A percentile compares a stretch with the other conserved stretches of the same genome.
These are phyloP conservation scores for Neurospora hispaniola DNA, from an alignment of 495 filamentous ascomycete genomes.

Conservation along the genomic window DNA sequence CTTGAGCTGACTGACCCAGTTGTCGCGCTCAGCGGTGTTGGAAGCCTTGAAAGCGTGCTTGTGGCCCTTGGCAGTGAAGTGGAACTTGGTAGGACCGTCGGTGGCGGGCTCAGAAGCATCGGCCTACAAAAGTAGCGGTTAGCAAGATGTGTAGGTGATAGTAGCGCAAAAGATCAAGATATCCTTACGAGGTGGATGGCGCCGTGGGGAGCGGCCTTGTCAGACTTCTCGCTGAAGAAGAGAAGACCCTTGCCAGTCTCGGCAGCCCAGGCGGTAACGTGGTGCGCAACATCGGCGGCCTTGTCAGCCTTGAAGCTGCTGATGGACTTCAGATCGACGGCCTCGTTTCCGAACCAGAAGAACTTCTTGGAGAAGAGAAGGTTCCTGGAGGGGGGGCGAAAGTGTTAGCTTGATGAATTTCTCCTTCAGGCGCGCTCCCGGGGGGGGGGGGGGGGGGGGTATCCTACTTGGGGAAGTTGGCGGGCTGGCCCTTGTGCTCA, in stretches of 20 bases:
- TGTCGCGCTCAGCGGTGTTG: slow-evolving; percentile 67
- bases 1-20: slow-evolving; percentile 75
- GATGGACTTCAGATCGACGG: slow-evolving; percentile 66
- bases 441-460: neutral
- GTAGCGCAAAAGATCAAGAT: neutral
- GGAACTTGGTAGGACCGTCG: slow-evolving; percentile 68
- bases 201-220: slow-evolving; percentile 69
- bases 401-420: slow-evolving; percentile 9
- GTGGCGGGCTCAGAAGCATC: slow-evolving; percentile 72
- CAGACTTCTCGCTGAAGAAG: slow-evolving; percentile 76
- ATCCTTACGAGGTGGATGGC: slow-evolving; percentile 72
- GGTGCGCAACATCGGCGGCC: slow-evolving; percentile 60
- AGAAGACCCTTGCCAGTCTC: slow-evolving; percentile 94
- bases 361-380: slow-evolving; percentile 40
- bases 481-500: slow-evolving; percentile 76
- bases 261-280: slow-evolving; percentile 74
- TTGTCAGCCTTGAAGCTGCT: slow-evolving; percentile 75
- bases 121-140: slow-evolving; percentile 40
- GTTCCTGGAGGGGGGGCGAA: slow-evolving; percentile 24
- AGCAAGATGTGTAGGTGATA: slow-evolving; percentile 2
- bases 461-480: slow-evolving; percentile 74
- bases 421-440: neutral
- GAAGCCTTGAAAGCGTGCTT: slow-evolving; percentile 84
- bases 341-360: slow-evolving; percentile 88
- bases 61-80: slow-evolving; percentile 70